A percentile compares a stretch with the other conserved stretches of the same genome.
Conservation (phyloP, 192 early-diverging fungal species). For the Cladochytrium replicatum region DNA sequence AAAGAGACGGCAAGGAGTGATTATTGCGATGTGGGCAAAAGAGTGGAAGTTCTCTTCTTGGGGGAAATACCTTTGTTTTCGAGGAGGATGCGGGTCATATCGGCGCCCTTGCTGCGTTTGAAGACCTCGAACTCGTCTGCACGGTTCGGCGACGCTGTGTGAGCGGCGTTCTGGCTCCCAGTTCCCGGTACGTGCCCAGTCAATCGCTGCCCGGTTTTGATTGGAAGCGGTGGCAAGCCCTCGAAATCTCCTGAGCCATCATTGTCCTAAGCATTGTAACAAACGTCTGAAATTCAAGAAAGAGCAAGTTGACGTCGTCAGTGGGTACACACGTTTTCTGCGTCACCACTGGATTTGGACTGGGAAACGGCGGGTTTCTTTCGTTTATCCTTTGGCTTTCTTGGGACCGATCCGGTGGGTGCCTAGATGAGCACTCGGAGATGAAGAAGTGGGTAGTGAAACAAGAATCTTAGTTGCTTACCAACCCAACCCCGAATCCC, state of each 20-base stretch:
- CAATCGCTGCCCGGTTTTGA: neutral
- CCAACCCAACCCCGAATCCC: constrained; percentile 51
- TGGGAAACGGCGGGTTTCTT: too few species aligned
- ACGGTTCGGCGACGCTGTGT: constrained; percentile 20
- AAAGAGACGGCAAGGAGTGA: constrained; percentile 2
- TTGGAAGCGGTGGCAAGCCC: constrained; percentile 15
- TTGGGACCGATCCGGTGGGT: constrained; percentile 12
- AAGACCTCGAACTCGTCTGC: constrained; percentile 53
- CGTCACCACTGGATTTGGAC: too few species aligned
- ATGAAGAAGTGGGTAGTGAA: too few species aligned
- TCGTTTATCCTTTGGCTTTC: constrained; percentile 14
- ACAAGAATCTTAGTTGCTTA: too few species aligned
- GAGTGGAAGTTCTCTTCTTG: neutral
- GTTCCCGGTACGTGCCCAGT: constrained; percentile 2
- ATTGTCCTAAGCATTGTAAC: too few species aligned
- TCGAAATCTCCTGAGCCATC: neutral
- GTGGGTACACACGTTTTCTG: neutral
- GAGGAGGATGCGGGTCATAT: constrained; percentile 39
- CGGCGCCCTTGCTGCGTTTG: constrained; percentile 40
- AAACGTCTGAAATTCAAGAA: too few species aligned
- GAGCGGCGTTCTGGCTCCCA: constrained; percentile 4
- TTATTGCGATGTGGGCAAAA: neutral
- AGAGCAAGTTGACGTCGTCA: constrained; percentile 1
- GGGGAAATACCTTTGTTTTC: constrained; percentile 51
- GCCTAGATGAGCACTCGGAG: neutral